These are phyloP conservation scores for Saturnispora mendoncae DNA, from an alignment of 805 yeast species.

Conservation along the genomic window DNA sequence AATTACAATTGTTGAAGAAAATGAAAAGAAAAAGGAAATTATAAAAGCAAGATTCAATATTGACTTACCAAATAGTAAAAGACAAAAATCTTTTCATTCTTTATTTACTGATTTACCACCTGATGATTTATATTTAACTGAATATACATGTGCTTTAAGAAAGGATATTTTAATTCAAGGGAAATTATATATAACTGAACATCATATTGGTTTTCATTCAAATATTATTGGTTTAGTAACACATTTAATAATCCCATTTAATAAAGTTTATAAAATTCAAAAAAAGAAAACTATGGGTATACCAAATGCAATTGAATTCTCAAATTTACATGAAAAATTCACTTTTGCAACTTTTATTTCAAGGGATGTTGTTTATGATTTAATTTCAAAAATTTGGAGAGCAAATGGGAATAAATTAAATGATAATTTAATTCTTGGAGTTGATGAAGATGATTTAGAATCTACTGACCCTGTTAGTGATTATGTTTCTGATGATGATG, in stretches of 20 bases:
- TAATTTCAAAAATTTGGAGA: constrained; percentile 58
- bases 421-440: constrained; percentile 9
- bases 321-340: constrained; percentile 54
- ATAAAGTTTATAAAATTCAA: constrained; percentile 54
- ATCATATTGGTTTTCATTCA: constrained; percentile 53
- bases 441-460: constrained; percentile 16
- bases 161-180: constrained; percentile 66
- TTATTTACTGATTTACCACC: constrained; percentile 44
- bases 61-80: constrained; percentile 37
- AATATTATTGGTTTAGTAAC: constrained; percentile 63
- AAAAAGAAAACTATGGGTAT: constrained; percentile 58
- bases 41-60: constrained; percentile 19
- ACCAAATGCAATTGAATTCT: constrained; percentile 59
- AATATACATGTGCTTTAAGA: constrained; percentile 53
- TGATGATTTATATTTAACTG: constrained; percentile 48
- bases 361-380: constrained; percentile 44
- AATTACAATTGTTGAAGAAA: constrained; percentile 1
- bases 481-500: constrained; percentile 28
- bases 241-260: constrained; percentile 45
- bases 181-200: constrained; percentile 47
- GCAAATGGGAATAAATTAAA: constrained; percentile 26
- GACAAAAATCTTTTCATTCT: constrained; percentile 53
- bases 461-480: constrained; percentile 5
- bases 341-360: constrained; percentile 58
- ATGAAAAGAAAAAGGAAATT: constrained; percentile 11